Evolutionary conservation across 345 rosid species (phyloP), one percentile per base, ranked within the genome.

Genomic region (Microcos paniculata): DNA sequence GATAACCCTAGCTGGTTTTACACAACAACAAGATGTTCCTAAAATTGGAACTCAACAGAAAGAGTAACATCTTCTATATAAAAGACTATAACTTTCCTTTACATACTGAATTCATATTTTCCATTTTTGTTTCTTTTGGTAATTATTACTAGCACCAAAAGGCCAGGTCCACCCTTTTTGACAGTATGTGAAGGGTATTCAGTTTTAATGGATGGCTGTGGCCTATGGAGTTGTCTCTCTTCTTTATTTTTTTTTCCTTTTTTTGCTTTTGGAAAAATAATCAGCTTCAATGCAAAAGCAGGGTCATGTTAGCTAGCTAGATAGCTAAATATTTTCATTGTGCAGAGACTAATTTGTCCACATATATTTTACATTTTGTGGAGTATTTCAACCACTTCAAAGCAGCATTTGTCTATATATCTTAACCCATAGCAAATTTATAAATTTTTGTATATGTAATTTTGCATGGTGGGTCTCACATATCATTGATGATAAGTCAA

Each of bases 391-490:
- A 69, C 58, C 59, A 69, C 59, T 69, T 18, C 40, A 49, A 49
- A 69, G 28, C 58, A 16, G 42, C 59, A 69, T 69, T 28, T 48
- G 26, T 14, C 55, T 3, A 35, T 35, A 35, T 35, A 40, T 24
- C 55, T 49, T 19, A 14, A 14, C 57, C 42, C 11, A 28, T 10
- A 28, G 19, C 23, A 31, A 49, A 26, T 45, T 33, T 24, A 66
- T n/a, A 23, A 2, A 2, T 35, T 43, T 24, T 64, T 23, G 31
- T 56, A 23, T 55, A 56, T 38, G 31, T 4, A 21, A n/a, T 16
- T 42, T 59, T 43, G 46, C 16, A 31, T 38, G 58, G 71, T 65
- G 72, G 64, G 72, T 52, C 53, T 79, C 71, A 59, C 71, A 63
- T 21, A 65, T 28, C 56, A 49, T 8, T 16, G 21, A 38, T 38